Conservation (phyloP, 176 grass and related monocot genomes). For the Oryza nivara region DNA sequence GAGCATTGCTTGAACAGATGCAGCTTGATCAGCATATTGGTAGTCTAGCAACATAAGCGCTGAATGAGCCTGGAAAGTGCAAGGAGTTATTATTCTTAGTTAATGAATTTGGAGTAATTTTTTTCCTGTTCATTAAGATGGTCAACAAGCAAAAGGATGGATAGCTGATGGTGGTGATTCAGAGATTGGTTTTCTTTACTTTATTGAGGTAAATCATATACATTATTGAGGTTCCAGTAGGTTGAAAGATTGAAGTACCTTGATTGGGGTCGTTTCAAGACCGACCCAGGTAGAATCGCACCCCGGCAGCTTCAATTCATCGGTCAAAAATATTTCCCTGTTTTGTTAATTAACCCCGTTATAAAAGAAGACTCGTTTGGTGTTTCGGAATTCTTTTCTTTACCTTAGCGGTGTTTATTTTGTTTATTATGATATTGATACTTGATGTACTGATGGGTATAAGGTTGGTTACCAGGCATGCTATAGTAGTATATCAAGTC, state of each 20-base stretch:
- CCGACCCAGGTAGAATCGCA: constrained; percentile 59
- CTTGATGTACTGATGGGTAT: constrained; percentile 57
- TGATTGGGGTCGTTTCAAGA: constrained; percentile 54
- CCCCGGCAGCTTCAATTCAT: constrained; percentile 62
- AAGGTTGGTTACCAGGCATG: constrained; percentile 53
- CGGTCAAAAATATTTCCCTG: constrained; percentile 29
- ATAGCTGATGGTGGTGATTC: constrained; percentile 75
- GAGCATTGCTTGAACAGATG: constrained; percentile 74
- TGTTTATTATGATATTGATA: constrained; percentile 58
- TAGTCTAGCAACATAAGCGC: constrained; percentile 60
- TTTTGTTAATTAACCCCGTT: constrained; percentile 62
- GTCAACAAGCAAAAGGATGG: constrained; percentile 42
- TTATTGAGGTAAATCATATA: constrained; percentile 61
- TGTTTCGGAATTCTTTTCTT: constrained; percentile 47
- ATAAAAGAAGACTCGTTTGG: constrained; percentile 40
- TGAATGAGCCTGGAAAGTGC: constrained; percentile 18
- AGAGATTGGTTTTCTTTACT: constrained; percentile 73
- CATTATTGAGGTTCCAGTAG: constrained; percentile 59
- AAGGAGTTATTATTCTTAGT: constrained; percentile 42
- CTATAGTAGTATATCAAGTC: constrained; percentile 45
- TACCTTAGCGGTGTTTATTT: constrained; percentile 45
- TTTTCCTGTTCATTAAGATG: constrained; percentile 45
- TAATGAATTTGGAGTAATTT: constrained; percentile 47
- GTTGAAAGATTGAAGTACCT: constrained; percentile 52
- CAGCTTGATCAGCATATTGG: constrained; percentile 65